These are phyloP conservation scores for Diaporthe velutina DNA, from an alignment of 2,329 filamentous ascomycete genomes.

Conservation along the genomic window DNA sequence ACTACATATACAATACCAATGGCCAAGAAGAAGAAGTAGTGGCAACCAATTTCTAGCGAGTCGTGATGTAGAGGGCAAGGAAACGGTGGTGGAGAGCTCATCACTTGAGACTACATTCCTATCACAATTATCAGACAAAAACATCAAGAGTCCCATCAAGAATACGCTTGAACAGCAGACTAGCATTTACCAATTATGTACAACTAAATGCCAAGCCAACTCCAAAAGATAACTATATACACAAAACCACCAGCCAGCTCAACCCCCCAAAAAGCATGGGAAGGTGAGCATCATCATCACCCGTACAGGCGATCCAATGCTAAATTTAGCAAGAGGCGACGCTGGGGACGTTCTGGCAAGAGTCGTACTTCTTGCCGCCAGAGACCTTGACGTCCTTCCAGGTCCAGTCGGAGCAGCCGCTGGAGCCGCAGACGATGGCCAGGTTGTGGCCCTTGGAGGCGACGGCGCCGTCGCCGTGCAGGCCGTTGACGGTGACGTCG, in stretches of 20 bases:
- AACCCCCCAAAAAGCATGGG: not conserved
- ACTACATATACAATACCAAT: not conserved
- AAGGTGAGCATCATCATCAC: not conserved
- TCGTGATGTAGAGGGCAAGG: fast-evolving
- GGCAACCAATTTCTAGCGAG: not conserved
- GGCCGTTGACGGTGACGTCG: slow-evolving; percentile 29
- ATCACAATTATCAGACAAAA: not conserved
- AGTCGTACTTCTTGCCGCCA: slow-evolving; percentile 25
- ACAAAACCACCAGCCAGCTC: not conserved
- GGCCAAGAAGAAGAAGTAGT: not conserved
- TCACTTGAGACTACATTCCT: not conserved
- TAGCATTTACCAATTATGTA: slow-evolving; percentile 23
- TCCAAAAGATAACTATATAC: slow-evolving; percentile 29
- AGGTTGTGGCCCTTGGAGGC: slow-evolving; percentile 23
- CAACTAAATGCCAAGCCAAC: slow-evolving; percentile 13
- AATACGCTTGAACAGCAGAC: not conserved
- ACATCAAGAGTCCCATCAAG: not conserved
- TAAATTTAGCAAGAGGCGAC: slow-evolving; percentile 16
- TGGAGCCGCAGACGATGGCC: slow-evolving; percentile 36
- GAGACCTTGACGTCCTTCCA: slow-evolving; percentile 33
- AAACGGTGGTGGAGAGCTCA: not conserved
- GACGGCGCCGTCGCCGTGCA: slow-evolving; percentile 32
- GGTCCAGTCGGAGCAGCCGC: slow-evolving; percentile 37
- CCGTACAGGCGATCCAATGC: not conserved
- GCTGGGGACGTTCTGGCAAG: slow-evolving; percentile 35